Evolutionary conservation across 495 filamentous ascomycete species (phyloP), one percentile per base, ranked within the genome.

Genomic region (Aspergillus nanangensis): DNA sequence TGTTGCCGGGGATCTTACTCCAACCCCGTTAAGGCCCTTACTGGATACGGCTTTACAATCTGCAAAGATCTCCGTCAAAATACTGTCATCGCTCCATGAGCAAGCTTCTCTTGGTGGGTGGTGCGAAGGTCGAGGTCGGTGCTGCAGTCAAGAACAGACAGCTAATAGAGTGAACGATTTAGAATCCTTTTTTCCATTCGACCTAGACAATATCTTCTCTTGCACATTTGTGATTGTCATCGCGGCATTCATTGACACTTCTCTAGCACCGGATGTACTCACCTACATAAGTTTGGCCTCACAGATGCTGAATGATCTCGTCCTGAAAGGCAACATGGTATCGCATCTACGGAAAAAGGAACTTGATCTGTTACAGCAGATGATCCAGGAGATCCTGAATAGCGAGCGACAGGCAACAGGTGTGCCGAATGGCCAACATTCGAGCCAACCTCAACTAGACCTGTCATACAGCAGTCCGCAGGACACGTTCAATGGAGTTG

Each of bases 221-320:
- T 23, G 38, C 5, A 39, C 38, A 14, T 49, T 49, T 20, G 36
- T 49, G n/a, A 15, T 43, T 21, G n/a, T 43, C 9, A 23, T 49
- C 8, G 46, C 46, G 13, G 19, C 20, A 15, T 49, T 49, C 17
- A 43, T 49, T 3, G 46, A 49, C 22, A 24, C 39, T 21, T 36
- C 29, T 22, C 32, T 42, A 37, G 27, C 43, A 4, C 38, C 39
- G 4, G 46, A 49, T 25, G 25, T 49, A 39, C 21, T 31, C n/a
- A 40, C 18, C 38, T 49, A 49, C 25, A 29, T 27, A 8, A 34
- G 13, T 8, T 36, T 17, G n/a, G 27, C 25, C 19, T 42, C 24
- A 17, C 46, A 18, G 7, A 36, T 49, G 19, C 27, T 49, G 18
- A 24, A 18, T 27, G 46, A 49, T 17, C 14, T 32, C 14, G 18